Base-by-base conservation (phyloP, 2,329 filamentous ascomycete species). In the Fusarium guadeloupense region DNA sequence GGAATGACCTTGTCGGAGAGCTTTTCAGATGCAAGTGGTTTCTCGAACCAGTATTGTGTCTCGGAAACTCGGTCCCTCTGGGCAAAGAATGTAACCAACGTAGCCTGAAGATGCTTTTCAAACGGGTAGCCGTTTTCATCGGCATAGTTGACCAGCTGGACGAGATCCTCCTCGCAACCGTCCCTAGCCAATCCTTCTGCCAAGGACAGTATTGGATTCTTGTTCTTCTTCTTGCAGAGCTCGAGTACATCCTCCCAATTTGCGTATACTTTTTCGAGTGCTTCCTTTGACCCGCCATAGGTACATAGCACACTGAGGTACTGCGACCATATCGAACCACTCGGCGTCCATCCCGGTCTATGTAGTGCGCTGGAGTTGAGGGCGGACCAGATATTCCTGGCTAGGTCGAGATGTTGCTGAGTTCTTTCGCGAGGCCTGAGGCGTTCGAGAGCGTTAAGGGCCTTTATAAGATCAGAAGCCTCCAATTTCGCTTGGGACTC, bases 41-140 rank as follows among this genome's bases (percentile, higher is more conserved):
- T 84, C 19, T 82, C 76, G 67, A 90, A 93, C 85, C 92, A 92
- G 12, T 79, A 72, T 69, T 89, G 88, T 4, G 88, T 88, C 58
- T 85, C 83, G n/a, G 80, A 72, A 5, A 89, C 70, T 40, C 86
- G 78, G 63, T 87, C 78, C 38, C 79, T 80, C 12, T 78, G 72
- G 2, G 88, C 84, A 66, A 88, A 92, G 65, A 89, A 89, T 0
- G 73, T 74, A 4, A 88, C 82, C 71, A 95, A 78, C 28, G 83
- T 72, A 53, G 80, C 72, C 64, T 88, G 82, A 45, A 86, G 71
- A 4, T 70, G 66, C 4, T 76, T 72, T 49, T 78, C 77, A 59
- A 80, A 83, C 13, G 76, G 71, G 8, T 84, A 54, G 1, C 78
- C 80, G 6, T 80, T 72, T 10, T 77, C 74, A 48, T 83, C 76